Base-by-base conservation (phyloP, 768 basidiomycete species). In the Suillus lakei region DNA sequence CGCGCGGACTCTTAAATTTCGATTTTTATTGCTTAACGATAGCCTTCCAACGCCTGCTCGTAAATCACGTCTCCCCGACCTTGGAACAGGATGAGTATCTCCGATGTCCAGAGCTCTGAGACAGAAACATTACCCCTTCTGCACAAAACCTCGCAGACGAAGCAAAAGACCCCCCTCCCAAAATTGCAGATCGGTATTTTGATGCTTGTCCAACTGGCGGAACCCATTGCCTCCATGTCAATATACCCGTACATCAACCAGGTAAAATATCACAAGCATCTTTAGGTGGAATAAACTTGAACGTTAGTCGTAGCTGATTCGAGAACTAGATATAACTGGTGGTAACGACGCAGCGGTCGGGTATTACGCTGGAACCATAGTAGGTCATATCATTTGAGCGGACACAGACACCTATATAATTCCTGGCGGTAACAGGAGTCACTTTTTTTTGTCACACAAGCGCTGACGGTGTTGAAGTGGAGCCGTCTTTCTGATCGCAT, bases 161-260 rank as follows among this genome's bases (percentile, higher is more conserved):
- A 51, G 51, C 1, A 64, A 6, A 64, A 60, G 15, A 77, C 79
- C 0, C 79, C 81, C 1, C 67, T 82, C 0, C 82, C 82, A 15
- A 81, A 74, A 41, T 28, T 80, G 13, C 82, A 82, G 58, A 72
- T 82, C 12, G 71, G 70, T 7, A 76, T 83, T n/a, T 67, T 82
- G 10, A 66, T 79, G 5, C 63, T 81, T 28, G 74, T 82, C 16
- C 79, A 65, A 68, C 44, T 74, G 64, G 53, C 79, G 68, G 77
- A 74, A 74, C 66, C 71, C 30, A 76, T 83, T 43, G 77, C 80
- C 0, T 77, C 78, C 36, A 73, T 76, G 64, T 83, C 80, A 36
- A 85, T 85, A 61, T 79, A 79, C 51, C 83, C 85, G 5, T 85
- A 82, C 69, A 81, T 85, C 61, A 84, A 83, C 54, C 79, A 85